Conservation (phyloP, 139 green algal genomes). For the Tetraselmis chui region DNA sequence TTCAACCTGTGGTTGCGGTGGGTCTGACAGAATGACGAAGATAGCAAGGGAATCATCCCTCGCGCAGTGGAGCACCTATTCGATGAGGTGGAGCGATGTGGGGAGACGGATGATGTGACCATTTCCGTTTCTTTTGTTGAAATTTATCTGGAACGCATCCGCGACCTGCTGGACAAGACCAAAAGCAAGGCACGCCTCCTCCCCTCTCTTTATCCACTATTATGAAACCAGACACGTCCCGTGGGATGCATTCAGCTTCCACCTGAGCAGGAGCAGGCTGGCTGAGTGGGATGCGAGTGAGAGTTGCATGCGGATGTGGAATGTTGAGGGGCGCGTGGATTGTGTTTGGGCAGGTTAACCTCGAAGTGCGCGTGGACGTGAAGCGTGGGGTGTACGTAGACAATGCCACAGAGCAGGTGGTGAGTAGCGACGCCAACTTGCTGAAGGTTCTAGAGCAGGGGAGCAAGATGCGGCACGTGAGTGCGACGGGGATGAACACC, state of each 20-base stretch:
- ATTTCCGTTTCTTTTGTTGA: slow-evolving; percentile 12
- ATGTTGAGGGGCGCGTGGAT: neutral
- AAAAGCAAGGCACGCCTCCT: slow-evolving; percentile 10
- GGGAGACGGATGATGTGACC: slow-evolving; percentile 12
- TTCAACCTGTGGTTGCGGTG: neutral
- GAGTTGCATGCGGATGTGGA: neutral
- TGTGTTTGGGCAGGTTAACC: slow-evolving; percentile 1
- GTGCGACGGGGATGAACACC: slow-evolving; percentile 23
- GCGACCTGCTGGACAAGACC: slow-evolving; percentile 25
- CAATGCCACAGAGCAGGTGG: slow-evolving; percentile 12
- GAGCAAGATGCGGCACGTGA: slow-evolving; percentile 7
- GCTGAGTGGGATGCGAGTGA: neutral
- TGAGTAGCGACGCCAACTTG: slow-evolving; percentile 12
- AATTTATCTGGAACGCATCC: slow-evolving; percentile 29
- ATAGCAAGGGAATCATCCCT: slow-evolving; percentile 18
- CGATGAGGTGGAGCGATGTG: slow-evolving; percentile 1
- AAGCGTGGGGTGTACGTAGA: slow-evolving; percentile 24
- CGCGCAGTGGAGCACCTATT: slow-evolving; percentile 26
- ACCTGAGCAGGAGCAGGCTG: too few species aligned
- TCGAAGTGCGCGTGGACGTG: slow-evolving; percentile 26
- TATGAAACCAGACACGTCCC: too few species aligned
- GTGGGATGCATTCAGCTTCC: too few species aligned
- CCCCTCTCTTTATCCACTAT: too few species aligned
- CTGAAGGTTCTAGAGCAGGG: slow-evolving; percentile 12
- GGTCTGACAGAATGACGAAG: slow-evolving; percentile 5